Conservation (phyloP, 192 early-diverging fungal genomes). For the Kickxella alabastrina region DNA sequence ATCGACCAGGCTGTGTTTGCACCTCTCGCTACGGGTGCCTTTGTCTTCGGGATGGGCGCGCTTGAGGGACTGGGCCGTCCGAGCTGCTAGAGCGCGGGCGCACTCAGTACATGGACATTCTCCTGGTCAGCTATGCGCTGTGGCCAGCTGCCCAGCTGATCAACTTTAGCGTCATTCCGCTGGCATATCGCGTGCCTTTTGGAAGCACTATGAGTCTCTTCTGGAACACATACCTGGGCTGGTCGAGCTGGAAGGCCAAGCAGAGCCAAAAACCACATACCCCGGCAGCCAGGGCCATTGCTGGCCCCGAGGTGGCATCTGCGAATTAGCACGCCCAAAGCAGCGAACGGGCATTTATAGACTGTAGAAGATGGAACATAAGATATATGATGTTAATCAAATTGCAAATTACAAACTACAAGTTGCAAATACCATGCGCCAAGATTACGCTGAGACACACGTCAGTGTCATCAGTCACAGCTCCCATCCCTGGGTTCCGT, state of each 20-base stretch:
- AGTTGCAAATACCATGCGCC: no score
- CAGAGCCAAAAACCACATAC: no score
- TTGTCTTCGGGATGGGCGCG: conserved; percentile 31
- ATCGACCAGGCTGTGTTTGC: conserved; percentile 34
- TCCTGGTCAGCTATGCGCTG: conserved; percentile 35
- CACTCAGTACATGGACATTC: conserved; percentile 7
- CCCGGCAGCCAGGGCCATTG: no score
- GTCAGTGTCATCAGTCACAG: no score
- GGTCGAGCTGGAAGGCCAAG: conserved; percentile 33
- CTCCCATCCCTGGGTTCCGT: no score
- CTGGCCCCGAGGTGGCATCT: no score
- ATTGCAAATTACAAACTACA: no score
- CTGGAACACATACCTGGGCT: conserved; percentile 73
- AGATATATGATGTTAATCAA: no score
- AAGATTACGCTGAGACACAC: no score
- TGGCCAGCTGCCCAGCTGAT: conserved; percentile 72
- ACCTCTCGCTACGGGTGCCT: conserved; percentile 22
- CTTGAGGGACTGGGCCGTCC: conserved; percentile 21
- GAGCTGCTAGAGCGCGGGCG: conserved; percentile 19
- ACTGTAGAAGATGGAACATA: no score
- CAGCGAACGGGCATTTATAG: no score
- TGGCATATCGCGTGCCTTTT: conserved; percentile 64
- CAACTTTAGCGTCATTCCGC: conserved; percentile 67
- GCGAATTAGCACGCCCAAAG: no score
- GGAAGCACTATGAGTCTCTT: conserved; percentile 61